These are phyloP conservation scores for Coemansia sp. DNA, from an alignment of 192 early-diverging fungal species.

Conservation along the genomic window DNA sequence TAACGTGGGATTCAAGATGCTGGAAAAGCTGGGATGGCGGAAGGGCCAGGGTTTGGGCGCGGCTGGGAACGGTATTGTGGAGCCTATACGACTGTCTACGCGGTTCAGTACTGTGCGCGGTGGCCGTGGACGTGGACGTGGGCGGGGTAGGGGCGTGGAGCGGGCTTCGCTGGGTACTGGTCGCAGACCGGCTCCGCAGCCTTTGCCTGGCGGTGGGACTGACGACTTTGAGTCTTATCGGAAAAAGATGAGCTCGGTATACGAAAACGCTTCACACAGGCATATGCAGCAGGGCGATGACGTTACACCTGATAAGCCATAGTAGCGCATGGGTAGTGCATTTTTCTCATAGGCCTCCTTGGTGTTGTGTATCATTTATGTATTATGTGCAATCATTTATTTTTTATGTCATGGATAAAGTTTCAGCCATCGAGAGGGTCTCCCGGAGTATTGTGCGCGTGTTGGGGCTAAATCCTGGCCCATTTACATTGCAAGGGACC, in stretches of 20 bases:
- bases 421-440: slow-evolving; percentile 52
- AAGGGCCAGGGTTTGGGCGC: slow-evolving; percentile 46
- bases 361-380: neutral
- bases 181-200: neutral
- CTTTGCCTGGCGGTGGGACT: neutral
- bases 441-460: slow-evolving; percentile 64
- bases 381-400: neutral
- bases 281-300: neutral
- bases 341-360: neutral
- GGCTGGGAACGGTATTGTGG: slow-evolving; percentile 31
- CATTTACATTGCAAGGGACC: slow-evolving; percentile 81
- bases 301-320: neutral
- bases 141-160: neutral
- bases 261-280: slow-evolving; percentile 4
- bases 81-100: slow-evolving; percentile 35
- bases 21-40: slow-evolving; percentile 49
- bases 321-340: neutral
- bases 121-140: neutral
- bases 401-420: slow-evolving; percentile 43
- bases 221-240: slow-evolving; percentile 29
- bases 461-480: slow-evolving; percentile 75
- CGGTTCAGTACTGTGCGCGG: slow-evolving; percentile 29
- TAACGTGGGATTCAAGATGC: slow-evolving; percentile 43
- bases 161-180: slow-evolving; percentile 37
- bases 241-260: slow-evolving; percentile 36